Base-by-base conservation (phyloP, 805 yeast genomes). In the Zygoascus tannicola region DNA sequence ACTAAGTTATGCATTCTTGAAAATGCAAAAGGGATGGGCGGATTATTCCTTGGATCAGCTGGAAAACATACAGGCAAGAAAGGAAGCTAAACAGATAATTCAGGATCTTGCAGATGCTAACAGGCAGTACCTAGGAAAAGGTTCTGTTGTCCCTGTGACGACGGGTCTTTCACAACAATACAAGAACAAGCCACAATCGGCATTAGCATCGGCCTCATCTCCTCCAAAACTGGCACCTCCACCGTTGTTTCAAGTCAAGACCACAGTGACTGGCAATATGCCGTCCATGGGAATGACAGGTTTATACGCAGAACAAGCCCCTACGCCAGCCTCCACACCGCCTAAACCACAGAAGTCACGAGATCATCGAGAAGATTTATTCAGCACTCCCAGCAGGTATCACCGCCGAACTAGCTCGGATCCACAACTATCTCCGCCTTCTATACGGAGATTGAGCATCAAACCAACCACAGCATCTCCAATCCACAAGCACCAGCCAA, bases 21-120 rank as follows among this genome's bases (percentile, higher is more conserved):
- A 51, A 40, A 34, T 50, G 8, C 46, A 45, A 22, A 47, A 43
- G 8, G 51, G 51, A 8, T 47, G 51, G 50, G 44, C 50, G 4
- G 41, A 35, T 18, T 43, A 45, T 38, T 38, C 50, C 16, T 30
- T 48, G 22, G 45, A 42, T 16, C 45, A 48, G 20, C 35, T 48
- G 19, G 51, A 48, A 32, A 23, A 32, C 4, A 32, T 34, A 15
- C 35, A 40, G 21, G 32, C 38, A 5, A n/a, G 32, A 5, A 20
- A 28, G 12, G 38, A 33, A 41, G 38, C 38, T 12, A 23, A 33
- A 22, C 37, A 22, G 37, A 22, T 35, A 26, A 41, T 40, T 32
- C 42, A 32, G 15, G 46, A 37, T 15, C 40, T 37, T 16, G 40
- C 40, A 21, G 32, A n/a, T 4, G 26, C 22, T 35, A 19, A 26